Conservation (phyloP, 805 yeast species). For the Nakazawaea anatomiae region DNA sequence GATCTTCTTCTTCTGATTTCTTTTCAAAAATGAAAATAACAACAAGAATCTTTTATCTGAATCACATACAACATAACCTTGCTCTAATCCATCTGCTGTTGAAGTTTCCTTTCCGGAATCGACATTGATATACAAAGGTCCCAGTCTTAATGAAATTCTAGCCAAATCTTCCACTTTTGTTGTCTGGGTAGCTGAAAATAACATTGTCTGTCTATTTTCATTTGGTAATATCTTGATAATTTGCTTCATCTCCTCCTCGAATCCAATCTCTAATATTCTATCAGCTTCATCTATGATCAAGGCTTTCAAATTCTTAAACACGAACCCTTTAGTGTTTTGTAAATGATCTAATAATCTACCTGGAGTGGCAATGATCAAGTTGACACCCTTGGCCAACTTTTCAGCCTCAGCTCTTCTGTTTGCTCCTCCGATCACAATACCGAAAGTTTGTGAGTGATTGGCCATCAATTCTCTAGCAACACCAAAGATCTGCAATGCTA, state of each 20-base stretch:
- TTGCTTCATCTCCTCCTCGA: conserved; percentile 98
- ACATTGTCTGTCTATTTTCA: conserved; percentile 92
- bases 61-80: conserved; percentile 97
- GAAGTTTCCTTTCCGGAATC: conserved; percentile 78
- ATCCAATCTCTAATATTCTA: conserved; percentile 94
- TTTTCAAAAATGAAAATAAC: conserved; percentile 86
- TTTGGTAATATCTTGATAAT: conserved; percentile 90
- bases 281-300: conserved; percentile 97
- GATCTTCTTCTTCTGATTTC: conserved; percentile 85
- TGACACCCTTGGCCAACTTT: conserved; percentile 89
- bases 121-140: conserved; percentile 91
- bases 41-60: conserved; percentile 90
- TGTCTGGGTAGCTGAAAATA: conserved; percentile 98
- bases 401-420: conserved; percentile 97
- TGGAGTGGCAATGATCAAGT: conserved; percentile 91
- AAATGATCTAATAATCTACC: conserved; percentile 95
- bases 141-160: conserved; percentile 88
- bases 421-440: conserved; percentile 97
- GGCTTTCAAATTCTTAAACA: conserved; percentile 91
- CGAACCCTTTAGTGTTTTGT: conserved; percentile 91
- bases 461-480: conserved; percentile 94
- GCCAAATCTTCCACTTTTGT: conserved; percentile 98
- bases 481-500: conserved; percentile 95
- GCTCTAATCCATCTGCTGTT: conserved; percentile 96
- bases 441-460: conserved; percentile 86